Evolutionary conservation across 2,329 filamentous ascomycete genomes (phyloP), one percentile per base, ranked within the genome.

Genomic region (Exophiala lecanii-corni): DNA sequence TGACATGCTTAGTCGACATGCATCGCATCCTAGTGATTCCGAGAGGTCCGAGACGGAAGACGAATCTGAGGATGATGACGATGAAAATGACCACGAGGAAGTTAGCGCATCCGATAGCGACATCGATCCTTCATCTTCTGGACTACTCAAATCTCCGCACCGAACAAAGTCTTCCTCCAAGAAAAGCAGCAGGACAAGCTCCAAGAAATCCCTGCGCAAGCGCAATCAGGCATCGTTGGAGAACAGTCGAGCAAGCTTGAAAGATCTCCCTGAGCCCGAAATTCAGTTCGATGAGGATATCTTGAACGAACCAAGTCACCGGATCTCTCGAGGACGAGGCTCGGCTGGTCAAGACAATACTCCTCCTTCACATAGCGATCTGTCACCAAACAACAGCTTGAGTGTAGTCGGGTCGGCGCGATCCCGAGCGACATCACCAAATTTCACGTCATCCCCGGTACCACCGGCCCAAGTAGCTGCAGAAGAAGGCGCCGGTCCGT

Each of bases 371-470:
- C 17, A 10, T 10, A 12, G 16, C 3, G 20, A 38, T 13, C 13
- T 9, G 4, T 51, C 44, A 15, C 44, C 36, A 17, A 12, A 25
- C 5, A 16, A 32, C 12, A 34, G 37, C 17, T 19, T 51, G 9
- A 26, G 43, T 4, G 34, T 36, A 6, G 18, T 21, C 15, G 36
- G 34, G 2, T 43, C 45, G 10, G 34, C 31, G 26, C 37, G 33
- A 12, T 43, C 44, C 36, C 44, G 42, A 12, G 74, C 16, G 82
- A 78, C 2, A 66, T 72, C 13, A 71, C 76, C 33, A 78, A 78
- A 38, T 26, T 91, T 91, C 60, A 83, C 81, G 0, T 89, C 83
- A 38, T 79, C 78, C 4, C 79, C 85, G 0, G 79, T 86, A 1
- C 86, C 86, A 0, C 78, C 84, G 51, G 82, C 85, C 2, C 76